These are phyloP conservation scores for Penicillium sp. DNA, from an alignment of 2,329 filamentous ascomycete genomes.

Conservation along the genomic window DNA sequence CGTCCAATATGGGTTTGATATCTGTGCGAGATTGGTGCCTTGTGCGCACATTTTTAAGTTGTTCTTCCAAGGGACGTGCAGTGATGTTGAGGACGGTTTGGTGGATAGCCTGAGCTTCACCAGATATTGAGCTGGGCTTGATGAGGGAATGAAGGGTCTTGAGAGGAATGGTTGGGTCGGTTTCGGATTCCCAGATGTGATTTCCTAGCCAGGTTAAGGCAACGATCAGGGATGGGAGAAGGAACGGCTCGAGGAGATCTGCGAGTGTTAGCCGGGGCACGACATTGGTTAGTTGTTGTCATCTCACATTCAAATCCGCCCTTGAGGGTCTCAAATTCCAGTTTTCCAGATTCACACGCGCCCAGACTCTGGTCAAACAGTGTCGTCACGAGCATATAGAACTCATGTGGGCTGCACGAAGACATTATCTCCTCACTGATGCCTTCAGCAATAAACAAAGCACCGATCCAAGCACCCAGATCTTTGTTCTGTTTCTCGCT, in stretches of 20 bases:
- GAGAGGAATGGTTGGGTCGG: conserved; percentile 55
- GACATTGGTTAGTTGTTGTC: background rate
- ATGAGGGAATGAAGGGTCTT: conserved; percentile 60
- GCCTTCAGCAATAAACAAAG: conserved; percentile 63
- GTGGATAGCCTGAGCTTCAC: conserved; percentile 63
- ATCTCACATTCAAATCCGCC: conserved; percentile 62
- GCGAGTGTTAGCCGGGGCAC: conserved; percentile 8
- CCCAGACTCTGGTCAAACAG: conserved; percentile 63
- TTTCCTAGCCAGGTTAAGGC: conserved; percentile 62
- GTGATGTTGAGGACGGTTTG: conserved; percentile 60
- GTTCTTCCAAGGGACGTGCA: conserved; percentile 53
- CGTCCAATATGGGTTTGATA: conserved; percentile 55
- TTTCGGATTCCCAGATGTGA: conserved; percentile 54
- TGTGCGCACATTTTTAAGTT: conserved; percentile 53
- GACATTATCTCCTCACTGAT: conserved; percentile 67
- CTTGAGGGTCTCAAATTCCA: conserved; percentile 61
- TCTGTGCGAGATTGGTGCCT: conserved; percentile 54
- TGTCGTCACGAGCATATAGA: conserved; percentile 64
- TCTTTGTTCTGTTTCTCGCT: conserved; percentile 59
- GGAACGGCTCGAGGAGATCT: conserved; percentile 65
- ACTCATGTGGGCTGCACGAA: conserved; percentile 65
- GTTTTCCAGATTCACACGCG: conserved; percentile 57
- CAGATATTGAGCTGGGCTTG: conserved; percentile 58
- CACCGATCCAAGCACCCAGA: conserved; percentile 62
- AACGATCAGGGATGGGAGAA: conserved; percentile 62